phyloP scores from a whole-genome alignment of 2,329 filamentous ascomycete genomes.

The Ascochyta lentis region DNA sequence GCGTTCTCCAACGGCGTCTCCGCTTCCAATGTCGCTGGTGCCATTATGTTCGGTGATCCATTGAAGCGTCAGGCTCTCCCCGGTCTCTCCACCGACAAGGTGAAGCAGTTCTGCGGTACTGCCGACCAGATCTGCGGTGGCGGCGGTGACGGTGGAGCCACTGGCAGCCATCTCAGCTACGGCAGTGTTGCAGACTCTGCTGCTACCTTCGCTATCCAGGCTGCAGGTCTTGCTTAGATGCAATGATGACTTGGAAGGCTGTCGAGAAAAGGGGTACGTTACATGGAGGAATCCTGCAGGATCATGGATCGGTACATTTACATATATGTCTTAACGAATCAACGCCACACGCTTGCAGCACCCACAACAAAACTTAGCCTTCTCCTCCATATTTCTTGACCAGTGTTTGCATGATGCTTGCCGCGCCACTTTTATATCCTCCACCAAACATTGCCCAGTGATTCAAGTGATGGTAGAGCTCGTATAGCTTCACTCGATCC shows the following conservation, averaged over 20 bases:
- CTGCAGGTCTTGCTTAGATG: conserved; percentile 27
- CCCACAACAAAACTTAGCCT: not conserved
- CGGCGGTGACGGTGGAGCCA: conserved; percentile 33
- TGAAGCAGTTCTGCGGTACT: conserved; percentile 40
- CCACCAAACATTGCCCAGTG: conserved; percentile 86
- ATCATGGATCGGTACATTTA: not conserved
- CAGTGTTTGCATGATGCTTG: conserved; percentile 79
- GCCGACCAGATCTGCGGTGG: conserved; percentile 34
- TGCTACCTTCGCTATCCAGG: conserved; percentile 36
- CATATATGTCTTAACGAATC: conserved; percentile 15
- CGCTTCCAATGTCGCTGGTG: conserved; percentile 32
- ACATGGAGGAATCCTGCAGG: conserved; percentile 3
- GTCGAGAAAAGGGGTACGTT: not conserved
- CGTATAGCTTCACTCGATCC: conserved; percentile 82
- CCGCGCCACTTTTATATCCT: conserved; percentile 76
- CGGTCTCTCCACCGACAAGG: conserved; percentile 25
- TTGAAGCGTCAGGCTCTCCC: conserved; percentile 35
- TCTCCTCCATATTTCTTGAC: conserved; percentile 69
- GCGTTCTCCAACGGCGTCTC: conserved; percentile 35
- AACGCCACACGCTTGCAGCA: conserved; percentile 5
- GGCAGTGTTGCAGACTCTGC: conserved; percentile 36
- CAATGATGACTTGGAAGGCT: not conserved
- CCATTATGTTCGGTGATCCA: conserved; percentile 41
- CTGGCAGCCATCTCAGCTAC: conserved; percentile 40
- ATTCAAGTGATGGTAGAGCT: conserved; percentile 90